Base-by-base conservation (phyloP, 352 stramenopile genomes). In the Globisporangium uncinulatum region DNA sequence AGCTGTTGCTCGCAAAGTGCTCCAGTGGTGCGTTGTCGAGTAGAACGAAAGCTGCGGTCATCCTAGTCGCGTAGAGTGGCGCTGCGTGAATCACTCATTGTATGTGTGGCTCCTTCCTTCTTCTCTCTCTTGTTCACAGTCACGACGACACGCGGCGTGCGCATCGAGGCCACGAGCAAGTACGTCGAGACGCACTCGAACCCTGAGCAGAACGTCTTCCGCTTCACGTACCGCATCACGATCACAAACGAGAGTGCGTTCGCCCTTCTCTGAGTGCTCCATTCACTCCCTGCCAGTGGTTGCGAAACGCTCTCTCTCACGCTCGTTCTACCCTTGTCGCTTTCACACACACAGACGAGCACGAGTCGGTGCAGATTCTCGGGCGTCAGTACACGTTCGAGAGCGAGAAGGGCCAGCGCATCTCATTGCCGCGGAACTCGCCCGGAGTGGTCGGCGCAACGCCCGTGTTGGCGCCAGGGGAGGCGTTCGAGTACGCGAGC, bases 401-500 rank as follows among this genome's bases (percentile, higher is more conserved):
- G 52, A 88, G 82, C 54, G 79, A 75, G 52, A 80, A 77, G 20
- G 76, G 79, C 3, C 71, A 88, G 61, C 68, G 78, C 20, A 75
- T 85, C 31, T 67, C 71, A 4, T 51, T 92, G 45, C 71, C 77
- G 10, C 73, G 76, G 13, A 74, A 89, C 56, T 91, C 83, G 39
- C 78, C 83, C 11, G 80, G 79, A 15, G 66, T 92, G 32, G 83
- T 92, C 13, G 83, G 80, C 17, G 71, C 74, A 49, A 91, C 76
- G 32, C 80, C 83, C 4, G 56, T 86, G 48, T 53, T 92, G 41
- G 61, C 62, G 29, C 83, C 83, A 19, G 83, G 83, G 7, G 72
- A 92, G 49, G 83, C 71, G n/a, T 90, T 91, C 50, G 76, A 89
- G 62, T 92, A 92, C 60, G 79, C 76, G 4, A 92, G 80, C 43